Evolutionary conservation across 2,329 filamentous ascomycete genomes (phyloP), one percentile per base, ranked within the genome.

Genomic region (Phialophora macrospora): DNA sequence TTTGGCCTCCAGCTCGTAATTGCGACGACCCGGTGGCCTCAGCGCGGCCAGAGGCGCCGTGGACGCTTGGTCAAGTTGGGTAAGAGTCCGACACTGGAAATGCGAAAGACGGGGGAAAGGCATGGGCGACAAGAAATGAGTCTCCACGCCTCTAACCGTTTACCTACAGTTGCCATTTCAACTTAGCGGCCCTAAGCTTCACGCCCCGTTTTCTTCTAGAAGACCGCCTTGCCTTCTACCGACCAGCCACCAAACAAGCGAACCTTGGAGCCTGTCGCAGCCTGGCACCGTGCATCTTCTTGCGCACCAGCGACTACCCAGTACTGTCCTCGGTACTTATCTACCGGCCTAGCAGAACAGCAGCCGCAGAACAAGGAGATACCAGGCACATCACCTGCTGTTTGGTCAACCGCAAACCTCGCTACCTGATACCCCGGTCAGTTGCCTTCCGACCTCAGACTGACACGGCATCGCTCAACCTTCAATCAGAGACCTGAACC

Each of bases 151-250:
- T 11, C 58, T 60, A 60, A 60, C 58, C 46, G 28, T 54, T 60
- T 54, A 20, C 58, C 17, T 49, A 49, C 48, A 60, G 14, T 52
- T 49, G 28, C 48, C 30, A 9, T 17, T 57, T 57, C 24, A 22
- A 17, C 11, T 60, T 51, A 60, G 57, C 46, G 57, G 57, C 28
- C 58, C 22, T 20, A 20, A 22, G 38, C 22, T 12, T 22, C 17
- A 41, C 6, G 20, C 66, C 66, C 66, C 66, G 51, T 68, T 65
- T 68, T 41, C 66, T 68, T 68, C 66, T 68, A 63, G 66, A 68
- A 68, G 66, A 28, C 55, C 49, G 46, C 38, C 48, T 41, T 59
- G 54, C 41, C 63, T 63, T 68, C 63, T 63, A 64, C 62, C 62
- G 62, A 60, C 58, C 58, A 60, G 58, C 58, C 58, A 60, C 58